Conservation (phyloP, 129 eudicot species). For the Flaveria bidentis region DNA sequence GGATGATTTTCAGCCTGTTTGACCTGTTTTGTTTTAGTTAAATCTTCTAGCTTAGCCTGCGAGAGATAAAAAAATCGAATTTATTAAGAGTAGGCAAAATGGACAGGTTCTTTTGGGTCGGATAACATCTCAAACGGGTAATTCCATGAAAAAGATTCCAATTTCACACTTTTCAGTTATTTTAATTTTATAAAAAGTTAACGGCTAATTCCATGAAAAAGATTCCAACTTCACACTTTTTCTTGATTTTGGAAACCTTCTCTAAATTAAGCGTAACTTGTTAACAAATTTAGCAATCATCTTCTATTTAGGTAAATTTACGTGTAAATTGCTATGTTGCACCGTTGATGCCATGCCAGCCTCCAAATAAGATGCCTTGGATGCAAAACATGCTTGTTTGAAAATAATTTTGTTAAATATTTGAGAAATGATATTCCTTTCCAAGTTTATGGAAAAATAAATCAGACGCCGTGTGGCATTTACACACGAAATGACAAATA, state of each 20-base stretch:
- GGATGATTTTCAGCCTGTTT: not conserved
- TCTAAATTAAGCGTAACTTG: not conserved
- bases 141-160: not conserved
- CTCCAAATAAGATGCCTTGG: too few species aligned
- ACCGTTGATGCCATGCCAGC: too few species aligned
- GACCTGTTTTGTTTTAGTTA: not conserved
- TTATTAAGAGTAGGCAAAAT: not conserved
- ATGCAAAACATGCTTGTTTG: too few species aligned
- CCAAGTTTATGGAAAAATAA: too few species aligned
- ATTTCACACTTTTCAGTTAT: not conserved
- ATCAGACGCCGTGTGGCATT: too few species aligned
- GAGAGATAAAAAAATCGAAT: not conserved
- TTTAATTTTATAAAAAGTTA: not conserved
- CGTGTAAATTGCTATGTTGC: too few species aligned
- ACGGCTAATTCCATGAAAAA: not conserved
- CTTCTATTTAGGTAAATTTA: too few species aligned
- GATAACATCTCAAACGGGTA: not conserved
- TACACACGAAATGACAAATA: too few species aligned
- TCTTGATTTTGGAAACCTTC: constrained; percentile 1
- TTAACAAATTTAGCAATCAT: not conserved
- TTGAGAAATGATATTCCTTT: too few species aligned
- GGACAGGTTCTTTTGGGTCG: not conserved
- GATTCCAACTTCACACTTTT: not conserved
- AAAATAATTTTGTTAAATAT: too few species aligned
- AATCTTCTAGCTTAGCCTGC: not conserved